Evolutionary conservation across 2,329 filamentous ascomycete genomes (phyloP), one percentile per base, ranked within the genome.

Genomic region (Cladophialophora psammophila): DNA sequence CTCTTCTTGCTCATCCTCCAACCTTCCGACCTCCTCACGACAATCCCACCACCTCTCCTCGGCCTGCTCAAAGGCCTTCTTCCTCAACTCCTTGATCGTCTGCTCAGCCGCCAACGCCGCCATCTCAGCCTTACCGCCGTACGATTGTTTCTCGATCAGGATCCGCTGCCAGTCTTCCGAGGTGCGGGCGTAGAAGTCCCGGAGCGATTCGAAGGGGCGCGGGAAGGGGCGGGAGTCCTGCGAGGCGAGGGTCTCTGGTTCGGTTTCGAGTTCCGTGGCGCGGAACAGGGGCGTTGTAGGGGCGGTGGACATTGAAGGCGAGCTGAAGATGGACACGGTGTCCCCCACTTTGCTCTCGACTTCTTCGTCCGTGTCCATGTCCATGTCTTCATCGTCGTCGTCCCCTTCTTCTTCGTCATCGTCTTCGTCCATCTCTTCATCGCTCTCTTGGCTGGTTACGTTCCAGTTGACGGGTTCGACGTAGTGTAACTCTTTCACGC

Each of bases 21-120:
- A 80, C 6, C 88, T 91, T 62, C 90, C 91, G 72, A 99, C 91
- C 81, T 98, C 94, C 81, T 99, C 95, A 74, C 95, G 87, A 76
- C 91, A 93, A 83, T 97, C 95, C 95, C 95, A 99, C 95, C 95
- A 99, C 78, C 96, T 97, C 81, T 94, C 91, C 79, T 99, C 95
- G 48, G 94, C 94, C 71, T 93, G 85, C 76, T 93, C 90, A 77
- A 97, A 99, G 0, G 93, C 95, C 76, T 88, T 89, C 74, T 94
- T 91, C 78, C 96, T 93, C 74, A 98, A 89, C 82, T 98, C 95
- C 83, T 99, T 99, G 75, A 96, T 83, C 0, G 88, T 84, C 71
- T 92, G 85, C 48, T 88, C 85, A 7, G 36, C 56, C n/a, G 61
- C 50, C 20, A 65, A 18, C 31, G 56, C 78, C 1, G 74, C 72